phyloP scores from a whole-genome alignment of 2,329 filamentous ascomycete genomes.

The Aspergillus flavus region DNA sequence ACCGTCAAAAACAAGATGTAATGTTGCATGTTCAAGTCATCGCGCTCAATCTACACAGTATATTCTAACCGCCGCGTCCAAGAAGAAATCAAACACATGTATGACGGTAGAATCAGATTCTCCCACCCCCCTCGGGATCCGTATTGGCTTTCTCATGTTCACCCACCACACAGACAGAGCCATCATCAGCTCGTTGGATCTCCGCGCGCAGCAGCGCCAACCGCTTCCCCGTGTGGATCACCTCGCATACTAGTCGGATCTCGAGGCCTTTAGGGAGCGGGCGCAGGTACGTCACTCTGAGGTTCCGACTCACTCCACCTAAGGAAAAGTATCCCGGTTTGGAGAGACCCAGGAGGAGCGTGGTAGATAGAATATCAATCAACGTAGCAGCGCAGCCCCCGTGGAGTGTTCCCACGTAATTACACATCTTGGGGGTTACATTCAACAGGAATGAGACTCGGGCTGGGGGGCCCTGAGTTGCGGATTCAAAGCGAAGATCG shows the following conservation, averaged over 20 bases:
- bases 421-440: constrained; percentile 88
- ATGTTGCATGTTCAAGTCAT: neutral
- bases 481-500: constrained; percentile 43
- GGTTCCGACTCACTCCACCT: constrained; percentile 66
- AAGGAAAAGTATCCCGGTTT: constrained; percentile 63
- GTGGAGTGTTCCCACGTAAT: constrained; percentile 87
- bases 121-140: constrained; percentile 46
- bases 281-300: constrained; percentile 69
- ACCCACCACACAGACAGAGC: constrained; percentile 58
- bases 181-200: constrained; percentile 58
- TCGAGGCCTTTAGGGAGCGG: constrained; percentile 58
- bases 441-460: constrained; percentile 38
- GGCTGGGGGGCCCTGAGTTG: constrained; percentile 36
- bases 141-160: constrained; percentile 69
- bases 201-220: constrained; percentile 57
- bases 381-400: constrained; percentile 74
- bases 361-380: constrained; percentile 67
- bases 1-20: neutral
- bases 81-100: neutral
- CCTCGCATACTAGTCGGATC: constrained; percentile 59
- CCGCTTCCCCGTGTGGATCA: constrained; percentile 60
- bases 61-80: neutral
- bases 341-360: constrained; percentile 59
- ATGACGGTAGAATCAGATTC: constrained; percentile 11
- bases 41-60: neutral